phyloP scores from a whole-genome alignment of 352 stramenopile genomes.

The Phytophthora citricola region DNA sequence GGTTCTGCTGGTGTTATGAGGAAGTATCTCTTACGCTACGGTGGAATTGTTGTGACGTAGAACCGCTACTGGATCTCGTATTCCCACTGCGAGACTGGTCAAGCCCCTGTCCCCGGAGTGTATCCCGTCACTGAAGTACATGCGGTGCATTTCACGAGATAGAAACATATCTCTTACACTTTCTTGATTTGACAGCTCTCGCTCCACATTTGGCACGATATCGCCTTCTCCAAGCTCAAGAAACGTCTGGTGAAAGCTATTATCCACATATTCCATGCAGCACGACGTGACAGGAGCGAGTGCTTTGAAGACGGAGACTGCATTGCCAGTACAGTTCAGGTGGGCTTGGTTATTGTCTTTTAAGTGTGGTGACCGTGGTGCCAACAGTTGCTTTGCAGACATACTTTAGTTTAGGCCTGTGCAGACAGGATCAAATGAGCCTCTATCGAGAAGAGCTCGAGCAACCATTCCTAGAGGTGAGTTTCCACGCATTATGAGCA shows the following conservation, averaged over 20 bases:
- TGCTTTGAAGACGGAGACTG: conserved; percentile 79
- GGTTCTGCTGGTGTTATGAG: neutral
- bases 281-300: conserved; percentile 59
- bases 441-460: conserved; percentile 85
- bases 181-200: conserved; percentile 54
- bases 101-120: conserved; percentile 83
- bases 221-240: conserved; percentile 76
- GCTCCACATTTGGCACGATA: conserved; percentile 88
- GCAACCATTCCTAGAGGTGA: conserved; percentile 69
- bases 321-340: conserved; percentile 74
- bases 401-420: conserved; percentile 77
- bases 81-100: conserved; percentile 84
- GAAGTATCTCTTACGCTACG: conserved; percentile 3
- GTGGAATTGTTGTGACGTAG: conserved; percentile 26
- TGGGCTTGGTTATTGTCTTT: conserved; percentile 15
- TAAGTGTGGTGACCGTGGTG: neutral
- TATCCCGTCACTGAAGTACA: conserved; percentile 84
- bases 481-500: neutral
- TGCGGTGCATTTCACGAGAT: neutral
- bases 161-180: neutral
- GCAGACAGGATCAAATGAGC: conserved; percentile 81
- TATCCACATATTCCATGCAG: conserved; percentile 69
- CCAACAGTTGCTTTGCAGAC: conserved; percentile 51
- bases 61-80: conserved; percentile 91
- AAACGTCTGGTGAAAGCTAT: conserved; percentile 69